Percentiles rank a stretch among this genome's conserved stretches.
phyloP scores from a whole-genome alignment of 1,284 basidiomycete genomes.

The Microstroma glucosiphilum region DNA sequence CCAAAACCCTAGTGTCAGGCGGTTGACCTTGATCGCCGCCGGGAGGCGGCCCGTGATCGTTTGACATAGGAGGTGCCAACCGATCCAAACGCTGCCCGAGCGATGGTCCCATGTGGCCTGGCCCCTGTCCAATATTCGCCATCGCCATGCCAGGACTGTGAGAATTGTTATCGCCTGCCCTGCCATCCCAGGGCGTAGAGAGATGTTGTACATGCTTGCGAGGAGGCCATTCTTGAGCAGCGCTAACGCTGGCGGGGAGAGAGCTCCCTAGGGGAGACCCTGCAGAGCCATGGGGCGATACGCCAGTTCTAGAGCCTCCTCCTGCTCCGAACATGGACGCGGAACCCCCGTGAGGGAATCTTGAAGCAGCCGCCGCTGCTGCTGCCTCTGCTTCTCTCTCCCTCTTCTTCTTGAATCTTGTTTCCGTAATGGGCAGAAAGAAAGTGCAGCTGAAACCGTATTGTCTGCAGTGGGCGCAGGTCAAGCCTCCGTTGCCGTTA shows the following conservation, averaged over 20 bases:
- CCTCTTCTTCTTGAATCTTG: conserved; percentile 94
- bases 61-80: conserved; percentile 9
- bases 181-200: conserved; percentile 12
- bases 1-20: conserved; percentile 53
- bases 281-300: too few relatives aligned
- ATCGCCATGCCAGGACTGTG: neutral
- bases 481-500: conserved; percentile 35
- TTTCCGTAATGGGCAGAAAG: conserved; percentile 95
- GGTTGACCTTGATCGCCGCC: conserved; percentile 9
- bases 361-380: conserved; percentile 46
- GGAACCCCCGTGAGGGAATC: neutral
- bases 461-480: conserved; percentile 35
- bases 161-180: conserved; percentile 7
- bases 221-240: neutral
- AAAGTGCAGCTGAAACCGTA: conserved; percentile 55
- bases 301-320: too few relatives aligned
- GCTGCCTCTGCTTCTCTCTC: conserved; percentile 60
- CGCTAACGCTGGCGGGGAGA: neutral
- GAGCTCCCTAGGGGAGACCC: too few relatives aligned
- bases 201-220: neutral
- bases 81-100: neutral
- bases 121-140: too few relatives aligned
- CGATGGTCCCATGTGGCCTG: too few relatives aligned
- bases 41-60: conserved; percentile 11
- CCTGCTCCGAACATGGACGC: too few relatives aligned